Evolutionary conservation across 805 yeast genomes (phyloP), one percentile per base, ranked within the genome.

Genomic region (Wickerhamomyces canadensis): DNA sequence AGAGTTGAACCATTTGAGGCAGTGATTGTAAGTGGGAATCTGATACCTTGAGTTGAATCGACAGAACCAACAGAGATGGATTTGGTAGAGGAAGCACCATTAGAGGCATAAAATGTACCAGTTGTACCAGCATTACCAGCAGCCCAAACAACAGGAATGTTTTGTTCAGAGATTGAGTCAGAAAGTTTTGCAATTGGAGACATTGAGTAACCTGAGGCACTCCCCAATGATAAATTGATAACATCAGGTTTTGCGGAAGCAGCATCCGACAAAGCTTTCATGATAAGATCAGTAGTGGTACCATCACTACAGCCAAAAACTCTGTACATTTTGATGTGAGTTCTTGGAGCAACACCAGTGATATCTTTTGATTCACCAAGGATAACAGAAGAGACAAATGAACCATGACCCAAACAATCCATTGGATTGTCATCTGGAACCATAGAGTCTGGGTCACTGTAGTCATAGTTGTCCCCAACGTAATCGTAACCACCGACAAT

Each of bases 321-420:
- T 35, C 36, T 42, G 33, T 45, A 45, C 31, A 36, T 28, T 27
- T 21, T 38, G 19, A 45, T 32, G 18, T 40, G 35, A n/a, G 49
- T 41, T 19, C 25, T 41, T 29, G 47, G 47, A 26, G 49, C 47
- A 33, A 43, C 47, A 38, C 47, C 49, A 8, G 7, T 11, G 3
- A 38, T 3, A 3, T 30, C 22, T 7, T 35, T 33, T 22, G 39
- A 31, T 13, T 41, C 24, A 16, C 38, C 42, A 24, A 43, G 26
- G 22, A 43, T 43, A 24, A 45, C 29, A 16, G 47, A 43, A n/a
- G 47, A 38, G 14, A 43, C 47, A 31, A 43, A 45, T 6, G 47
- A 43, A 36, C 49, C 47, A 22, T 45, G 49, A 16, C 49, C 49
- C 7, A 24, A 36, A 41, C 47, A 43, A 35, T 45, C 49, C 37